These are phyloP conservation scores for Fusarium bactridioides DNA, from an alignment of 2,329 filamentous ascomycete genomes.

Conservation along the genomic window DNA sequence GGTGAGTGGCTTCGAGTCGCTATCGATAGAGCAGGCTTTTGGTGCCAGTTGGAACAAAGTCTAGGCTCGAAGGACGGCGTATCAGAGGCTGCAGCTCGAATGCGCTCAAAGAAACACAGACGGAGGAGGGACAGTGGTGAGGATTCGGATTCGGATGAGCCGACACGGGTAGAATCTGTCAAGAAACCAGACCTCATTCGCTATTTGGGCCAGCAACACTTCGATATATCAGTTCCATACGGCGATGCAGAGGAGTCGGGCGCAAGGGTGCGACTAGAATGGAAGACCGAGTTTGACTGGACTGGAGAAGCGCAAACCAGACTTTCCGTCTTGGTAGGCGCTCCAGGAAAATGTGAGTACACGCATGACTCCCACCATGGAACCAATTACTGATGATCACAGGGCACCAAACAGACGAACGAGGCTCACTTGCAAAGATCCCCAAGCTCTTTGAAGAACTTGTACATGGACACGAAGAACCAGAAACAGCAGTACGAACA, in stretches of 20 bases:
- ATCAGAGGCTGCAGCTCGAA: slow-evolving; percentile 29
- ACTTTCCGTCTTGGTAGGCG: slow-evolving; percentile 61
- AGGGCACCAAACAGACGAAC: slow-evolving; percentile 69
- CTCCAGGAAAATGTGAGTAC: slow-evolving; percentile 70
- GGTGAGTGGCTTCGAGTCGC: slow-evolving; percentile 72
- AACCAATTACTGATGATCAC: slow-evolving; percentile 21
- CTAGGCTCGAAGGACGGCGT: slow-evolving; percentile 50
- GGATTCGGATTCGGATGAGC: slow-evolving; percentile 32
- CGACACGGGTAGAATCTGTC: slow-evolving; percentile 1
- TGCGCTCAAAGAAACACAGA: slow-evolving; percentile 38
- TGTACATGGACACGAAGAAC: slow-evolving; percentile 62
- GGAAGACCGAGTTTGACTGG: slow-evolving; percentile 75
- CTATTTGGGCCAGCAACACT: slow-evolving; percentile 61
- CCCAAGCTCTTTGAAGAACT: slow-evolving; percentile 68
- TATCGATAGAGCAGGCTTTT: slow-evolving; percentile 67
- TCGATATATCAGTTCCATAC: slow-evolving; percentile 54
- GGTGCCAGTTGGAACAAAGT: slow-evolving; percentile 62
- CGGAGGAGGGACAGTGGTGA: slow-evolving; percentile 35
- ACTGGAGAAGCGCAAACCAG: slow-evolving; percentile 72
- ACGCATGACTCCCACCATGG: rapidly evolving
- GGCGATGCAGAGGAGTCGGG: slow-evolving; percentile 43
- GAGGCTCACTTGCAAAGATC: slow-evolving; percentile 64
- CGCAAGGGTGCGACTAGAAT: slow-evolving; percentile 62
- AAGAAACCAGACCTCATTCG: slow-evolving; percentile 57
- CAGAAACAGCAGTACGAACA: slow-evolving; percentile 64